A percentile compares a stretch with the other conserved stretches of the same genome.
phyloP scores from a whole-genome alignment of 2,329 filamentous ascomycete genomes.

The Penicillium sp. region DNA sequence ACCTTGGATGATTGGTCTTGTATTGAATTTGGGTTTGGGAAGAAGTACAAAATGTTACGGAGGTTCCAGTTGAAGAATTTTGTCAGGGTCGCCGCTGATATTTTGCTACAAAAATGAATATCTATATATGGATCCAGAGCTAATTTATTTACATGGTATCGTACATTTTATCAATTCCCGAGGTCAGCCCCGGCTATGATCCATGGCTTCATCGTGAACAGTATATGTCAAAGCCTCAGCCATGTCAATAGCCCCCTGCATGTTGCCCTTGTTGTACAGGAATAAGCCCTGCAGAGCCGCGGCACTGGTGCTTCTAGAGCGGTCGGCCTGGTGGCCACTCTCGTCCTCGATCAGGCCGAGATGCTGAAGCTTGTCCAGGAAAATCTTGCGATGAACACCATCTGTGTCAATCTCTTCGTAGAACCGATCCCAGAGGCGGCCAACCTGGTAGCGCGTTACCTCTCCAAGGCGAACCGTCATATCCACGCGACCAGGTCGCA shows the following conservation, averaged over 20 bases:
- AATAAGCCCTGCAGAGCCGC: slow-evolving; percentile 92
- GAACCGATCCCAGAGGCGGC: slow-evolving; percentile 87
- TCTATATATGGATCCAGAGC: slow-evolving; percentile 10
- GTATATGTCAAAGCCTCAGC: slow-evolving; percentile 49
- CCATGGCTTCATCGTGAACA: slow-evolving; percentile 29
- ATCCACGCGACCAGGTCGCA: slow-evolving; percentile 87
- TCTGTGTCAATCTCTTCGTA: slow-evolving; percentile 74
- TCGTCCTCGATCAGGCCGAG: slow-evolving; percentile 64
- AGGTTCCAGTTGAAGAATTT: too few species aligned
- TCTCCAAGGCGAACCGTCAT: slow-evolving; percentile 88
- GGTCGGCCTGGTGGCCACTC: slow-evolving; percentile 44
- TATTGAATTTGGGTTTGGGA: neutral
- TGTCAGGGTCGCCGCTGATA: too few species aligned
- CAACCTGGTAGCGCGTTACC: slow-evolving; percentile 78
- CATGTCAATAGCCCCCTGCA: slow-evolving; percentile 79
- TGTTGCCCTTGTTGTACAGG: slow-evolving; percentile 87
- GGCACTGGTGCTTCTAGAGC: slow-evolving; percentile 63
- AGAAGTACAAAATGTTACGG: too few species aligned
- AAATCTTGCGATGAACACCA: slow-evolving; percentile 59
- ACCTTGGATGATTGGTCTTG: neutral
- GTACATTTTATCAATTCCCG: slow-evolving; percentile 17
- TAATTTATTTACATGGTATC: slow-evolving; percentile 25
- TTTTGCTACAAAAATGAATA: slow-evolving; percentile 6
- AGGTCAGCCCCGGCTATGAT: slow-evolving; percentile 13
- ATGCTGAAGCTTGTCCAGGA: slow-evolving; percentile 64